phyloP scores from a whole-genome alignment of 2,329 filamentous ascomycete genomes.

The Nigrograna mackinnonii region DNA sequence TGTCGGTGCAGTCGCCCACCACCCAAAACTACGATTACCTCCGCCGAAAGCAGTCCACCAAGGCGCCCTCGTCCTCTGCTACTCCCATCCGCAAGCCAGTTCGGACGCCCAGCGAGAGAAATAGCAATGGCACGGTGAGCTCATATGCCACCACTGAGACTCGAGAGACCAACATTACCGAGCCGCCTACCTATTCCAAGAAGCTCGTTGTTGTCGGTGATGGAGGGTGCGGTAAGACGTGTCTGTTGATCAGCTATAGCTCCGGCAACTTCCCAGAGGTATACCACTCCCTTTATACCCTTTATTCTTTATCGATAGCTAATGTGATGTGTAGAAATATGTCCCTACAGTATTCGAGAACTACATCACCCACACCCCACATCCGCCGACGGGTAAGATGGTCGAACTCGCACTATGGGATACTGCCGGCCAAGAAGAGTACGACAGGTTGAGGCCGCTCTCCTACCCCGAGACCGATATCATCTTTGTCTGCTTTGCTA shows the following conservation, averaged over 20 bases:
- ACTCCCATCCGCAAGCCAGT: slow-evolving; percentile 45
- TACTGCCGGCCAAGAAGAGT: slow-evolving; percentile 97
- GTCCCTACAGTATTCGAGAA: slow-evolving; percentile 99
- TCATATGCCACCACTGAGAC: slow-evolving; percentile 78
- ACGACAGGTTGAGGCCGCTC: slow-evolving; percentile 90
- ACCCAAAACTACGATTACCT: slow-evolving; percentile 59
- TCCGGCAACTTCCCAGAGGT: slow-evolving; percentile 99
- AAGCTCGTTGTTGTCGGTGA: slow-evolving; percentile 99
- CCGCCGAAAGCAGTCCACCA: slow-evolving; percentile 59
- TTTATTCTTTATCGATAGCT: background rate
- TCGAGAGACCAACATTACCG: slow-evolving; percentile 83
- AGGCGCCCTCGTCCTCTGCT: slow-evolving; percentile 38
- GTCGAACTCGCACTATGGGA: slow-evolving; percentile 98
- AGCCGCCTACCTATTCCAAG: slow-evolving; percentile 93
- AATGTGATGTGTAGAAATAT: slow-evolving; percentile 80
- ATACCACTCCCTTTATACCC: slow-evolving; percentile 20
- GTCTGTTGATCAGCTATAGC: slow-evolving; percentile 96
- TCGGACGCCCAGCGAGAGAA: slow-evolving; percentile 63
- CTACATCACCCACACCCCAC: slow-evolving; percentile 96
- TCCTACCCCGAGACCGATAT: slow-evolving; percentile 98
- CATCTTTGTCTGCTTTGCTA: slow-evolving; percentile 98
- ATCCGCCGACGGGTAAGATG: slow-evolving; percentile 85
- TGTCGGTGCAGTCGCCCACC: slow-evolving; percentile 28
- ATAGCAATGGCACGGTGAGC: slow-evolving; percentile 89
- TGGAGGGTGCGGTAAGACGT: slow-evolving; percentile 98